phyloP scores from a whole-genome alignment of 495 filamentous ascomycete species.

The Hypoxylon lienhwacheense region DNA sequence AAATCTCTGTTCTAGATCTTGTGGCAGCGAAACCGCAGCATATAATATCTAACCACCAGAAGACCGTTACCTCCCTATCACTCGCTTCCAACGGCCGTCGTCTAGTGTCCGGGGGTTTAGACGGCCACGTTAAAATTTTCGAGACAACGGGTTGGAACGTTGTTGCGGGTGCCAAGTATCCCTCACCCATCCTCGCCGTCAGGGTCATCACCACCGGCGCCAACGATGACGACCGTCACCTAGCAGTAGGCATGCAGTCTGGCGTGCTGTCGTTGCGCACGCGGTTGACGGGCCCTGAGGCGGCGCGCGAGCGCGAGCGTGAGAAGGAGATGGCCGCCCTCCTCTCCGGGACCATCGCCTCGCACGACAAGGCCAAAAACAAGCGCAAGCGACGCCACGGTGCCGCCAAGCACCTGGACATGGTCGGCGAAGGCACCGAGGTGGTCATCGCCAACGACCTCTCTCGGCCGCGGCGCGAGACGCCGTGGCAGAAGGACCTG shows the following conservation, averaged over 20 bases:
- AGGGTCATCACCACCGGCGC: constrained; percentile 65
- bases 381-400: constrained; percentile 69
- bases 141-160: constrained; percentile 92
- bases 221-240: constrained; percentile 79
- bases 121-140: constrained; percentile 96
- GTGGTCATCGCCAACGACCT: constrained; percentile 75
- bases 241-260: constrained; percentile 91
- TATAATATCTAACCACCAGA: constrained; percentile 91
- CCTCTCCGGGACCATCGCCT: constrained; percentile 72
- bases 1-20: constrained; percentile 91
- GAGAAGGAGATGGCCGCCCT: constrained; percentile 85
- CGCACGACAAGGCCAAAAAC: constrained; percentile 66
- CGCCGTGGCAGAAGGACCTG: constrained; percentile 77
- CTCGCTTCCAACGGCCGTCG: constrained; percentile 76
- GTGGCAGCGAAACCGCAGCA: constrained; percentile 86
- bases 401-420: constrained; percentile 75
- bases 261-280: constrained; percentile 87
- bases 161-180: constrained; percentile 88
- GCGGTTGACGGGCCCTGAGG: constrained; percentile 78
- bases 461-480: constrained; percentile 57
- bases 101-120: constrained; percentile 81
- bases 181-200: constrained; percentile 82
- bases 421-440: constrained; percentile 82
- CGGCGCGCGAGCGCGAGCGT: constrained; percentile 66
- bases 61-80: constrained; percentile 85